Conservation (phyloP, 202 grass and related monocot genomes). For the Schoenoplectus tabernaemontani region DNA sequence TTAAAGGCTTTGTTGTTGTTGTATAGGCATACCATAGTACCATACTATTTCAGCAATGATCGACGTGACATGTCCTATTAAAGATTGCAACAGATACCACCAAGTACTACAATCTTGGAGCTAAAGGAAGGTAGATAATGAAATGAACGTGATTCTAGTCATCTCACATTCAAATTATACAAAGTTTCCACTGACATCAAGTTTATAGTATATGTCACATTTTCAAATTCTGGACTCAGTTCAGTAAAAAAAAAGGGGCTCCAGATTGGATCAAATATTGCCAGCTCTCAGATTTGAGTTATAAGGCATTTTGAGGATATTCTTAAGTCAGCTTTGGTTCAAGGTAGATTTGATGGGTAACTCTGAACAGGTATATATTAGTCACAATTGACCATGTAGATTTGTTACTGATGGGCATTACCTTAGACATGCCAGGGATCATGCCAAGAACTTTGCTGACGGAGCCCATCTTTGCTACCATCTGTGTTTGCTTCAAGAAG, state of each 20-base stretch:
- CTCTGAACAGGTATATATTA: not conserved
- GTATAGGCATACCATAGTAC: too few species aligned
- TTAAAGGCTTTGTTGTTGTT: too few species aligned
- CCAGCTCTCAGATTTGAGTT: not conserved
- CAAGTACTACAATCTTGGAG: not conserved
- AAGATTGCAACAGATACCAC: not conserved
- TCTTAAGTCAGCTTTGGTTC: not conserved
- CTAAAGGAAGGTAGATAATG: not conserved
- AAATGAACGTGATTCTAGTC: not conserved
- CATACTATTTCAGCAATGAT: not conserved
- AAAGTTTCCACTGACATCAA: not conserved
- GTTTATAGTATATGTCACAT: not conserved
- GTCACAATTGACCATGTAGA: not conserved
- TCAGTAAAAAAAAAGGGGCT: not conserved
- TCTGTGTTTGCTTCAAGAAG: conserved; percentile 84
- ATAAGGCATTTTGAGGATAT: not conserved
- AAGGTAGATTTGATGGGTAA: not conserved
- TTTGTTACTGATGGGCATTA: conserved; percentile 20
- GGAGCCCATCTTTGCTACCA: conserved; percentile 82
- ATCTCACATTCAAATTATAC: not conserved
- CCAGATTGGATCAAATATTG: not conserved
- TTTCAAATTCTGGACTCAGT: not conserved
- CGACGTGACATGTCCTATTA: not conserved
- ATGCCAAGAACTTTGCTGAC: conserved; percentile 88
- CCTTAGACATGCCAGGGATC: conserved; percentile 98